phyloP scores from a whole-genome alignment of 2,329 filamentous ascomycete species.

The Venturia aucupariae region DNA sequence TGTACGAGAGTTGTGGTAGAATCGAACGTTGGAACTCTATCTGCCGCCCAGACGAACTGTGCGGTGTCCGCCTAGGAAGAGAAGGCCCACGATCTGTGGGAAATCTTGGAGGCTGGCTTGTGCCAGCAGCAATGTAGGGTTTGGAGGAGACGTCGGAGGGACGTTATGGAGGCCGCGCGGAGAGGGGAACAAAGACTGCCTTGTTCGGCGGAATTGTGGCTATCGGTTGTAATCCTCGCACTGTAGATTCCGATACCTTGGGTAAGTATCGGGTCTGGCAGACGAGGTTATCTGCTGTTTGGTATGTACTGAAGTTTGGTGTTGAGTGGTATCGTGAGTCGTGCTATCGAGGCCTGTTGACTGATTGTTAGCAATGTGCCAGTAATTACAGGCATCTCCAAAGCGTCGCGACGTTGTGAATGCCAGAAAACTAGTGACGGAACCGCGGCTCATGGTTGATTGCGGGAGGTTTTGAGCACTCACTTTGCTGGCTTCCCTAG shows the following conservation, averaged over 20 bases:
- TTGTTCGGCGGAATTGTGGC: constrained; percentile 83
- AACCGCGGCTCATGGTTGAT: neutral
- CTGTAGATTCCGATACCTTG: constrained; percentile 76
- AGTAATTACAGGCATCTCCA: neutral
- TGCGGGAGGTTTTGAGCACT: constrained; percentile 24
- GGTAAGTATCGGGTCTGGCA: constrained; percentile 76
- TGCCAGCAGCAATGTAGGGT: constrained; percentile 65
- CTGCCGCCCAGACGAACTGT: constrained; percentile 96
- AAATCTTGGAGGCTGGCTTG: constrained; percentile 62
- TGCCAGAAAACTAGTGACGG: neutral
- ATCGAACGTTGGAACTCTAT: constrained; percentile 61
- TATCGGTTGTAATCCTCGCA: constrained; percentile 50
- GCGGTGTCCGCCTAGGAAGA: constrained; percentile 88
- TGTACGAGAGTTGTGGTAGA: neutral
- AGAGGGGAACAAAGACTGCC: constrained; percentile 73
- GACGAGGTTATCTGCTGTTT: constrained; percentile 57
- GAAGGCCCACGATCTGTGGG: constrained; percentile 74
- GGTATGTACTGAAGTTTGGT: constrained; percentile 22
- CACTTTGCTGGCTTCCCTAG: constrained; percentile 84
- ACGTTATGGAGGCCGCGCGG: constrained; percentile 88
- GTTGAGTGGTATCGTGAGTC: constrained; percentile 26
- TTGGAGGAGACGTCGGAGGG: constrained; percentile 43
- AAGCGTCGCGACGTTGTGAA: neutral
- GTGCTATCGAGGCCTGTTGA: constrained; percentile 59
- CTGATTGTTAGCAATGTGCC: neutral